A percentile compares a stretch with the other conserved stretches of the same genome.
Evolutionary conservation across 805 yeast species (phyloP).

Genomic region (Pichia occidentalis): DNA sequence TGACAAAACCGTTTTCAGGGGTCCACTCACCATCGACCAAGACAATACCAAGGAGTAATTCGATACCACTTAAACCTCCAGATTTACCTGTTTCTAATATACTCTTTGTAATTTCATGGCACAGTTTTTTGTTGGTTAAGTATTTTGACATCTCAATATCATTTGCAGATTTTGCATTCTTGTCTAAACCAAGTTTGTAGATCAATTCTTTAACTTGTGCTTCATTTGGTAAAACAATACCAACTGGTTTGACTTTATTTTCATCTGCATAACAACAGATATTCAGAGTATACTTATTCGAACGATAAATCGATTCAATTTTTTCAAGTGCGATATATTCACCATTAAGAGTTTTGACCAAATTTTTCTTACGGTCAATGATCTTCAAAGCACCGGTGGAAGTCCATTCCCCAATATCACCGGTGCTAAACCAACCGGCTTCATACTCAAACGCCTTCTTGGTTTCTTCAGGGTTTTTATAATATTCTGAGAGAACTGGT

Average conservation of each 20-base stretch:
- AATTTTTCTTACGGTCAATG: slow-evolving; percentile 91
- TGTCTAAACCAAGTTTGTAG: slow-evolving; percentile 45
- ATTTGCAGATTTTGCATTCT: slow-evolving; percentile 26
- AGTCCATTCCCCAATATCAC: slow-evolving; percentile 96
- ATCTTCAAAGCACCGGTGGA: slow-evolving; percentile 69
- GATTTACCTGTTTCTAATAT: slow-evolving; percentile 68
- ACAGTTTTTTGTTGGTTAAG: slow-evolving; percentile 51
- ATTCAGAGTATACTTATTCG: slow-evolving; percentile 68
- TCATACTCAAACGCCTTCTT: slow-evolving; percentile 59
- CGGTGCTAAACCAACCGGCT: slow-evolving; percentile 93
- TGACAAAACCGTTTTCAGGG: slow-evolving; percentile 88
- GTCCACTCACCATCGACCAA: slow-evolving; percentile 93
- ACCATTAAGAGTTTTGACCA: slow-evolving; percentile 93
- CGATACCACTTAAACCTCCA: slow-evolving; percentile 82
- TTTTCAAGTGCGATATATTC: slow-evolving; percentile 97
- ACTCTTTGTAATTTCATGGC: slow-evolving; percentile 46
- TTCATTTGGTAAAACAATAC: slow-evolving; percentile 80
- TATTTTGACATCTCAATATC: slow-evolving; percentile 39
- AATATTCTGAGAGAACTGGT: slow-evolving; percentile 70
- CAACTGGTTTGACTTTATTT: slow-evolving; percentile 83
- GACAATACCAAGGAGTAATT: slow-evolving; percentile 71
- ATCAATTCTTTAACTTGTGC: slow-evolving; percentile 55
- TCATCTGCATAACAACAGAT: slow-evolving; percentile 92
- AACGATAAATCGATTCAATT: slow-evolving; percentile 84
- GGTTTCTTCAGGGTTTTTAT: slow-evolving; percentile 78